phyloP scores from a whole-genome alignment of 768 basidiomycete genomes.

The Boletellus ananas region DNA sequence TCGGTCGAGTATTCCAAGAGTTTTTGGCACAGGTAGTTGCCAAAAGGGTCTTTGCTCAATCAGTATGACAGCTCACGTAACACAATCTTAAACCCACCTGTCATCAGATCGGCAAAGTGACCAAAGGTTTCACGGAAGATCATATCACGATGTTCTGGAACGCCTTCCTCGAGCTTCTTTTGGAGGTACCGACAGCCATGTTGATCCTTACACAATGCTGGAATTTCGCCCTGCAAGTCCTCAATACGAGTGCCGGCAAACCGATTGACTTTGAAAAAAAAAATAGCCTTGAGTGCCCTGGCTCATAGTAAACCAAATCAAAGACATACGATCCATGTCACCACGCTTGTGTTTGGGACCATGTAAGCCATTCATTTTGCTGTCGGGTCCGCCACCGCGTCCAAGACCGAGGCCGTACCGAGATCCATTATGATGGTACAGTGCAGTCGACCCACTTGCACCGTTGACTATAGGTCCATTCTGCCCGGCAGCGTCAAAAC shows the following conservation, averaged over 20 bases:
- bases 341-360: conserved; percentile 94
- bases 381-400: conserved; percentile 53
- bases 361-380: conserved; percentile 86
- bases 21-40: conserved; percentile 98
- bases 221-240: conserved; percentile 93
- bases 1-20: conserved; percentile 95
- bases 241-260: conserved; percentile 95
- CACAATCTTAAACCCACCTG: conserved; percentile 47
- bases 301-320: not conserved
- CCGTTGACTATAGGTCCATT: conserved; percentile 32
- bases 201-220: conserved; percentile 94
- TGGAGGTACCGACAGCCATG: conserved; percentile 98
- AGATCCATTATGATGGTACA: conserved; percentile 74
- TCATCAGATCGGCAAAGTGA: conserved; percentile 98
- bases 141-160: conserved; percentile 96
- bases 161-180: conserved; percentile 97
- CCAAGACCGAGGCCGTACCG: conserved; percentile 71
- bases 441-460: conserved; percentile 63
- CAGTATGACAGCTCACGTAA: conserved; percentile 2
- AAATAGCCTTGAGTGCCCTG: not conserved
- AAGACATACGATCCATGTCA: conserved; percentile 85
- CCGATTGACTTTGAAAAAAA: conserved; percentile 68
- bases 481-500: conserved; percentile 48
- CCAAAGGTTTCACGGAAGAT: conserved; percentile 98
- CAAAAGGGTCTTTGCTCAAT: conserved; percentile 77